Percentiles rank a stretch among this genome's conserved stretches.
These are phyloP conservation scores for Amyloporia xantha DNA, from an alignment of 768 basidiomycete species.

Conservation along the genomic window DNA sequence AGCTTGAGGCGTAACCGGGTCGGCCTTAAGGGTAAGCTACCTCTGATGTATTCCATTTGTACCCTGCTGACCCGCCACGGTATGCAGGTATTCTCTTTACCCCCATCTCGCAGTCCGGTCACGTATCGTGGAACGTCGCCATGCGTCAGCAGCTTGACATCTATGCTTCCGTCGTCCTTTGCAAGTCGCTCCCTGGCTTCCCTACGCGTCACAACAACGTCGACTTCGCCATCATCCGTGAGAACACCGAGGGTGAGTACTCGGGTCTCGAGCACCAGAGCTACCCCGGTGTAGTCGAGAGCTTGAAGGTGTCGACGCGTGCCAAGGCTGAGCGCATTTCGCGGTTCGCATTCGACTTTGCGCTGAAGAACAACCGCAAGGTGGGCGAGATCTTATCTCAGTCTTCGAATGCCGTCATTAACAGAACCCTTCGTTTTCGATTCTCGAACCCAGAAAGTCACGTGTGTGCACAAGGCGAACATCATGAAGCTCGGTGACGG, in stretches of 20 bases:
- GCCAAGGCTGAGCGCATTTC: conserved; percentile 95
- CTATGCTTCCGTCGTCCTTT: conserved; percentile 96
- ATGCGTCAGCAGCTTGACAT: conserved; percentile 99
- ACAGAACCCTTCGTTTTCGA: not conserved
- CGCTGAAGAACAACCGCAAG: conserved; percentile 97
- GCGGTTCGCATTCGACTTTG: conserved; percentile 98
- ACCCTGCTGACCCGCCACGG: not conserved
- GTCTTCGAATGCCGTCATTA: not conserved
- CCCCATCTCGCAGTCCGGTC: conserved; percentile 90
- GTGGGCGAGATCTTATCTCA: conserved; percentile 30
- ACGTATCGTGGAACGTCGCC: conserved; percentile 99
- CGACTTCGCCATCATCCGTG: conserved; percentile 98
- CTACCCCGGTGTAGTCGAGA: conserved; percentile 97
- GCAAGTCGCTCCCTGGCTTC: conserved; percentile 95
- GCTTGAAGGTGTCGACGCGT: conserved; percentile 92
- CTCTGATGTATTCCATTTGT: not conserved
- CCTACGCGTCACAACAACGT: conserved; percentile 95
- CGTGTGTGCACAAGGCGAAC: conserved; percentile 99
- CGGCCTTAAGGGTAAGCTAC: conserved; percentile 82
- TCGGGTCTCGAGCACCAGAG: conserved; percentile 97
- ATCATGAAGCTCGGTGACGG: conserved; percentile 99
- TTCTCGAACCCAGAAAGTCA: conserved; percentile 74
- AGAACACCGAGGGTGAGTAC: conserved; percentile 99
- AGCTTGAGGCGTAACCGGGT: conserved; percentile 96
- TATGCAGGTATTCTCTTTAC: conserved; percentile 92